Conservation (phyloP, 176 grass and related monocot genomes). For the Echinochloa phyllopogon region DNA sequence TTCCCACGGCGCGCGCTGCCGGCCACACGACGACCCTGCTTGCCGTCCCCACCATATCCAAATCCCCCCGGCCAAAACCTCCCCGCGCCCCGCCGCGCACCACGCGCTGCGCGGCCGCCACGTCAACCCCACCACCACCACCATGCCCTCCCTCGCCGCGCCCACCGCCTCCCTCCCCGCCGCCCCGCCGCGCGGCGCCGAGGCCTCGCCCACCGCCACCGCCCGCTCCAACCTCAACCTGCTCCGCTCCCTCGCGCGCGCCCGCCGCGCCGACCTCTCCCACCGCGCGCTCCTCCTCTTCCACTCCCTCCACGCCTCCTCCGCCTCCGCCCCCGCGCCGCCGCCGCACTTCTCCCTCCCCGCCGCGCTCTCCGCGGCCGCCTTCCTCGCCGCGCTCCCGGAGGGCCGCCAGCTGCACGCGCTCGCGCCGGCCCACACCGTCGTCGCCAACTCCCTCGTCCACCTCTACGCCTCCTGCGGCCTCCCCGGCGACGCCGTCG, state of each 20-base stretch:
- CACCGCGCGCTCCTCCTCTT: slow-evolving; percentile 65
- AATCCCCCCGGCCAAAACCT: neutral
- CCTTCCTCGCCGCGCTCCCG: slow-evolving; percentile 69
- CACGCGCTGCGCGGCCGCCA: neutral
- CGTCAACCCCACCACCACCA: neutral
- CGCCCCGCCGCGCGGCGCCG: neutral
- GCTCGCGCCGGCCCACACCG: slow-evolving; percentile 50
- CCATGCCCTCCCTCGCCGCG: slow-evolving; percentile 7
- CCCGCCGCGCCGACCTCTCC: slow-evolving; percentile 55
- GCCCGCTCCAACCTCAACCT: slow-evolving; percentile 57
- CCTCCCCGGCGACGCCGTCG: slow-evolving; percentile 37
- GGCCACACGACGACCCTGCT: slow-evolving; percentile 26
- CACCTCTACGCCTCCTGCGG: slow-evolving; percentile 90
- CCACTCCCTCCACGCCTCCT: slow-evolving; percentile 52
- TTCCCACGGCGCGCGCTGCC: neutral
- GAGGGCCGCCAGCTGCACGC: slow-evolving; percentile 85
- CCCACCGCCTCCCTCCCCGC: slow-evolving; percentile 1
- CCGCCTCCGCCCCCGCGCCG: neutral
- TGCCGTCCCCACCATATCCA: neutral
- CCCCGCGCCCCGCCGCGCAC: neutral
- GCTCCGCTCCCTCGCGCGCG: slow-evolving; percentile 71
- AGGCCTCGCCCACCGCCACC: neutral
- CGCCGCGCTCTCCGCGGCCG: slow-evolving; percentile 64
- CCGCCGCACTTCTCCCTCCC: slow-evolving; percentile 57
- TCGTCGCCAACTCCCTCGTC: slow-evolving; percentile 82